Conservation (phyloP, 768 basidiomycete genomes). For the Lactarius deliciosus region DNA sequence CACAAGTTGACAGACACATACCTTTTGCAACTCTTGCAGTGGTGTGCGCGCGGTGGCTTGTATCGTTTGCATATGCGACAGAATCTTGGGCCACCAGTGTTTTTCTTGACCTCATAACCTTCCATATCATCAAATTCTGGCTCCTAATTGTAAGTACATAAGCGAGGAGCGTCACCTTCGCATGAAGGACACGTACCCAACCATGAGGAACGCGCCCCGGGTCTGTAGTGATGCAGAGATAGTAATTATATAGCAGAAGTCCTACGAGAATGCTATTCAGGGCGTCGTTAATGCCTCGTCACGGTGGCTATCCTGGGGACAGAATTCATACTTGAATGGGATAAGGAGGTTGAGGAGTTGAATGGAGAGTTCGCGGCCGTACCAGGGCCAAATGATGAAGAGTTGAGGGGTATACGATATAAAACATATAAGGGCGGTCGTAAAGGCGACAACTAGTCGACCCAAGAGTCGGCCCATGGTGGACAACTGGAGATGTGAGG, state of each 20-base stretch:
- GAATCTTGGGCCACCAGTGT: constrained; percentile 78
- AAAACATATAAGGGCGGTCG: constrained; percentile 75
- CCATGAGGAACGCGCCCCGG: constrained; percentile 77
- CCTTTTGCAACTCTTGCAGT: constrained; percentile 86
- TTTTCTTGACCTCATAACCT: constrained; percentile 87
- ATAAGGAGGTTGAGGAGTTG: constrained; percentile 73
- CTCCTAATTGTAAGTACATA: constrained; percentile 45
- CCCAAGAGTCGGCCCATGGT: constrained; percentile 52
- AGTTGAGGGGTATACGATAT: constrained; percentile 88
- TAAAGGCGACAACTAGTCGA: constrained; percentile 63
- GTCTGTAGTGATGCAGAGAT: constrained; percentile 74
- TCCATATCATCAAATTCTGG: constrained; percentile 67
- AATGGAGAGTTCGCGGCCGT: constrained; percentile 68
- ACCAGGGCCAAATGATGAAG: constrained; percentile 93
- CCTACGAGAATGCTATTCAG: constrained; percentile 63
- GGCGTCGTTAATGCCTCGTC: constrained; percentile 18
- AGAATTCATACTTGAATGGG: constrained; percentile 82
- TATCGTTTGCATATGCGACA: constrained; percentile 84
- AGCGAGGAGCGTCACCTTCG: neutral
- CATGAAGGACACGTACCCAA: constrained; percentile 57
- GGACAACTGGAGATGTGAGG: neutral
- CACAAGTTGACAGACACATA: constrained; percentile 39
- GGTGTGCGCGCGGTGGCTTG: constrained; percentile 90
- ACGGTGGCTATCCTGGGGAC: neutral
- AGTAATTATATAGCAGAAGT: constrained; percentile 87